Conservation (phyloP, 2,329 filamentous ascomycete species). For the Beauveria brongniartii region DNA sequence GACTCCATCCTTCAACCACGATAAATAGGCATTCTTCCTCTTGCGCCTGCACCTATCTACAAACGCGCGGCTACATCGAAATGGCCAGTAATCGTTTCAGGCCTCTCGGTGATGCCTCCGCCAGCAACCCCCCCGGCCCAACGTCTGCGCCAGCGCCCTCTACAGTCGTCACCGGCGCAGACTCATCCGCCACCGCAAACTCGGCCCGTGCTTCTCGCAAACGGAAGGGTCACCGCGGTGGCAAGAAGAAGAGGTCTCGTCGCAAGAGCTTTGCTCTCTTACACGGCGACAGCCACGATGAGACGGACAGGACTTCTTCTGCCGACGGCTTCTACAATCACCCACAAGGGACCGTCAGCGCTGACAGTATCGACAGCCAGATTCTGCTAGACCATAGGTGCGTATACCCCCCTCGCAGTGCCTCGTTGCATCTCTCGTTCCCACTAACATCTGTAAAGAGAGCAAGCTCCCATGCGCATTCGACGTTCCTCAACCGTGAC, state of each 20-base stretch:
- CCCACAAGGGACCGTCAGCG: slow-evolving; percentile 57
- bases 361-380: slow-evolving; percentile 83
- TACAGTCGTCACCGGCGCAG: slow-evolving; percentile 10
- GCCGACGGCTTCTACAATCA: slow-evolving; percentile 42
- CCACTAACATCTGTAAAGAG: slow-evolving; percentile 29
- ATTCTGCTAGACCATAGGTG: slow-evolving; percentile 80
- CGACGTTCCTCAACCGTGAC: slow-evolving; percentile 49
- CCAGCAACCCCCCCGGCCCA: slow-evolving; percentile 2
- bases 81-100: slow-evolving; percentile 28
- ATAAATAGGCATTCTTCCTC: neutral
- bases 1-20: neutral
- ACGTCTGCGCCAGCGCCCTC: slow-evolving; percentile 14
- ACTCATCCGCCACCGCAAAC: slow-evolving; percentile 13
- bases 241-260: slow-evolving; percentile 68
- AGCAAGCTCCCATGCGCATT: slow-evolving; percentile 54
- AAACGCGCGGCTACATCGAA: neutral
- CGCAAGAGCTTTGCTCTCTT: slow-evolving; percentile 72
- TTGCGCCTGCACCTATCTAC: neutral
- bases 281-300: slow-evolving; percentile 44
- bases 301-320: slow-evolving; percentile 24
- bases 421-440: neutral
- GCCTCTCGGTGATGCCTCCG: slow-evolving; percentile 17
- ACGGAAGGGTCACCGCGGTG: slow-evolving; percentile 62
- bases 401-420: slow-evolving; percentile 13
- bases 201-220: slow-evolving; percentile 41